phyloP scores from a whole-genome alignment of 1,284 basidiomycete species.

The Cryptococcus sp. region DNA sequence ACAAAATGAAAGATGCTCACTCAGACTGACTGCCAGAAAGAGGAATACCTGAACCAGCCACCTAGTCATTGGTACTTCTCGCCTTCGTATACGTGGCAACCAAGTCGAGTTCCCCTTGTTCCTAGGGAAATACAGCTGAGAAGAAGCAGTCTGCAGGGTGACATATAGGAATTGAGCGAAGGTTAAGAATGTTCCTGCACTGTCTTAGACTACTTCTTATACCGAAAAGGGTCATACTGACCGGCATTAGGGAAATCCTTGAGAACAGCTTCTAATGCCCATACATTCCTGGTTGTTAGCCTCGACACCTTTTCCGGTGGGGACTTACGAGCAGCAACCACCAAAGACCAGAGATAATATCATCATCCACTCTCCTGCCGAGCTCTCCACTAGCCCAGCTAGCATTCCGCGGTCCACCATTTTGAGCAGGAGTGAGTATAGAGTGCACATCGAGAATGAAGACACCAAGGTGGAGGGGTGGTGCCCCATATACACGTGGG shows the following conservation, averaged over 20 bases:
- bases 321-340: slow-evolving; percentile 70
- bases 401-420: slow-evolving; percentile 13
- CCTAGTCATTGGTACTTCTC: slow-evolving; percentile 66
- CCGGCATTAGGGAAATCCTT: slow-evolving; percentile 65
- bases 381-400: slow-evolving; percentile 10
- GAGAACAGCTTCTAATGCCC: slow-evolving; percentile 54
- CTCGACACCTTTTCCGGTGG: slow-evolving; percentile 22
- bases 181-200: slow-evolving; percentile 71
- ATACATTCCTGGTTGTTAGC: slow-evolving; percentile 47
- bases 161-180: slow-evolving; percentile 77
- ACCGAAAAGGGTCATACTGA: slow-evolving; percentile 40
- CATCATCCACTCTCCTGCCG: slow-evolving; percentile 54
- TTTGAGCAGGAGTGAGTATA: not conserved
- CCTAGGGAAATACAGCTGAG: slow-evolving; percentile 27
- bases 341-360: slow-evolving; percentile 68
- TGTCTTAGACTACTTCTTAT: slow-evolving; percentile 16
- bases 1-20: slow-evolving; percentile 17
- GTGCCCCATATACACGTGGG: not conserved
- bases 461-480: not conserved
- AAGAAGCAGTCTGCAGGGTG: slow-evolving; percentile 52
- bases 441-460: not conserved
- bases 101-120: not conserved
- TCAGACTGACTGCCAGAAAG: slow-evolving; percentile 69
- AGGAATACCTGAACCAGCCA: slow-evolving; percentile 79
- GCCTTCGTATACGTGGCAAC: slow-evolving; percentile 39